Conservation (phyloP, 805 yeast species). For the Cyberlindnera amylophila region DNA sequence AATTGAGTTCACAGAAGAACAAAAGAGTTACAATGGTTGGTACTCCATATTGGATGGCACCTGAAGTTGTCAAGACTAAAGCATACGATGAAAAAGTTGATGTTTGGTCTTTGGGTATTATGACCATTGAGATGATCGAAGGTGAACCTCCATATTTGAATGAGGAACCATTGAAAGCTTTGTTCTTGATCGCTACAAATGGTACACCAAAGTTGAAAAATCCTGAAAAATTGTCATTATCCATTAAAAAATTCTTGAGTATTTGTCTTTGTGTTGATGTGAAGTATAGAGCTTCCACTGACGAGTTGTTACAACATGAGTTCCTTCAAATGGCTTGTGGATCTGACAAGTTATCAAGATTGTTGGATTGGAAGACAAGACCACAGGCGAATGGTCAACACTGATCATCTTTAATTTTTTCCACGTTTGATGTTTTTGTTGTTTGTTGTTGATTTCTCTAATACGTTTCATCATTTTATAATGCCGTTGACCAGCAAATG, state of each 20-base stretch:
- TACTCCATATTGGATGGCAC: slow-evolving; percentile 99
- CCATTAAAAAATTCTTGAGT: slow-evolving; percentile 80
- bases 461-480: too few relatives aligned
- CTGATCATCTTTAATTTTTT: neutral
- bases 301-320: slow-evolving; percentile 75
- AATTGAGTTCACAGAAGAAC: slow-evolving; percentile 73
- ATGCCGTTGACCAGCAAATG: too few relatives aligned
- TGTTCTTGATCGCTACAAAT: slow-evolving; percentile 91
- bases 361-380: slow-evolving; percentile 47
- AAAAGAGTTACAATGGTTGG: slow-evolving; percentile 99
- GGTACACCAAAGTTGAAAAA: slow-evolving; percentile 94
- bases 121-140: slow-evolving; percentile 98
- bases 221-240: slow-evolving; percentile 76
- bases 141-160: slow-evolving; percentile 98
- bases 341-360: slow-evolving; percentile 52
- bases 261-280: slow-evolving; percentile 95
- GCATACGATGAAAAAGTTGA: slow-evolving; percentile 97
- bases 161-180: slow-evolving; percentile 92
- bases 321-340: slow-evolving; percentile 64
- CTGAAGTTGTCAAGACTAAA: slow-evolving; percentile 93
- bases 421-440: neutral
- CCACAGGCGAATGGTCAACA: neutral
- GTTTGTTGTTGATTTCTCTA: neutral
- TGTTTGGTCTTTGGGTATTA: slow-evolving; percentile 97
- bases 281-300: slow-evolving; percentile 83